Conservation (phyloP, 208 protist species). For the Wallacemonas rigidus region DNA sequence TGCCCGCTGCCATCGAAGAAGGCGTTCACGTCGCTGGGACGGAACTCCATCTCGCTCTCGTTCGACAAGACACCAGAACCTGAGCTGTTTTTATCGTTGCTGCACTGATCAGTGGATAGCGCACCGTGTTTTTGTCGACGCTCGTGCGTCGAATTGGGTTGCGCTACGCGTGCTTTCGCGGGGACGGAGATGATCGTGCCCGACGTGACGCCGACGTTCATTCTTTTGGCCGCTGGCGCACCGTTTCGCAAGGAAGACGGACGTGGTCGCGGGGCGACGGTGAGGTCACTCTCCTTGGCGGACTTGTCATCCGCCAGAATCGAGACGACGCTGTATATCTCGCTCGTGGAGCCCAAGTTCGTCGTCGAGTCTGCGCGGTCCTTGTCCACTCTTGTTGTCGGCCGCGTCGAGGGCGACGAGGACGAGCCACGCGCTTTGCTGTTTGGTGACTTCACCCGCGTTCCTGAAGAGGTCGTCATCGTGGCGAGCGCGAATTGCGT, state of each 20-base stretch:
- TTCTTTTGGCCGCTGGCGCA: neutral
- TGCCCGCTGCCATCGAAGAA: constrained; percentile 8
- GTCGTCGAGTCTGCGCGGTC: neutral
- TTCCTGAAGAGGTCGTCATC: too few relatives aligned
- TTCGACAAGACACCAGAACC: neutral
- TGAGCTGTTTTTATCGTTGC: neutral
- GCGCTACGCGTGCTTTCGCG: too few relatives aligned
- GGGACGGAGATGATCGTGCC: neutral
- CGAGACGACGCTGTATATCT: constrained; percentile 7
- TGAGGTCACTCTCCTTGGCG: neutral
- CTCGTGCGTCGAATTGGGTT: neutral
- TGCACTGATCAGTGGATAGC: too few relatives aligned
- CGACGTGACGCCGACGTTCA: neutral
- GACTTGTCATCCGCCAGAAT: constrained; percentile 2
- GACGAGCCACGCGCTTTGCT: too few relatives aligned
- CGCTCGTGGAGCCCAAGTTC: neutral
- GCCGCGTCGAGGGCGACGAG: too few relatives aligned
- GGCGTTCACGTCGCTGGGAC: constrained; percentile 3
- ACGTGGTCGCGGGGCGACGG: neutral
- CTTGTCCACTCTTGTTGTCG: neutral
- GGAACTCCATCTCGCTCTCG: constrained; percentile 11
- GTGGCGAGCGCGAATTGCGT: too few relatives aligned
- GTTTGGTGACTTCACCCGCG: too few relatives aligned
- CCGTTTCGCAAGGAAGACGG: neutral
- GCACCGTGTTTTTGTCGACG: neutral